Evolutionary conservation across 2,329 filamentous ascomycete species (phyloP).

Genomic region (Microdochium paspali): DNA sequence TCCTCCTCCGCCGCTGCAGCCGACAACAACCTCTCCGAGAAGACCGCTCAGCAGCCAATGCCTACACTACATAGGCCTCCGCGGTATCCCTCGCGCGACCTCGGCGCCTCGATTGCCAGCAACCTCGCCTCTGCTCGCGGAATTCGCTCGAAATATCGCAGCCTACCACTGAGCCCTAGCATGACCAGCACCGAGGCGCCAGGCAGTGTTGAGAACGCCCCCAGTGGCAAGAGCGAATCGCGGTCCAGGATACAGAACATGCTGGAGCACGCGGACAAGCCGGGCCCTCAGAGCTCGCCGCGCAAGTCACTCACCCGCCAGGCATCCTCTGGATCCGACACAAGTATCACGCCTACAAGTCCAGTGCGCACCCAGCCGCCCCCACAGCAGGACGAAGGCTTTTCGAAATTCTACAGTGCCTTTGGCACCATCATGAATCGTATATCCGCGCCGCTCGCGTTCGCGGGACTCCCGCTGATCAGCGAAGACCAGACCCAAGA

Average conservation of each 20-base stretch:
- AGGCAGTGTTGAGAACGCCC: conserved; percentile 54
- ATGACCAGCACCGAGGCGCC: conserved; percentile 66
- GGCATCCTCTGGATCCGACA: conserved; percentile 8
- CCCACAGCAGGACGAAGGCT: conserved; percentile 64
- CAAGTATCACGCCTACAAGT: conserved; percentile 15
- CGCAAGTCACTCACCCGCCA: conserved; percentile 15
- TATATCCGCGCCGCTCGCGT: conserved; percentile 83
- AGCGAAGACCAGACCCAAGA: conserved; percentile 37
- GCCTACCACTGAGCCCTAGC: conserved; percentile 61
- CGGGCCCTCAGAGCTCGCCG: conserved; percentile 41
- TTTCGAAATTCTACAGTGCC: conserved; percentile 83
- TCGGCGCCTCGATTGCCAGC: conserved; percentile 76
- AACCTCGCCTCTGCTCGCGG: conserved; percentile 81
- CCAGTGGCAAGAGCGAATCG: conserved; percentile 39
- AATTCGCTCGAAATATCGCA: conserved; percentile 56
- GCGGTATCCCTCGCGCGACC: conserved; percentile 53
- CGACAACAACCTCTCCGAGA: conserved; percentile 15
- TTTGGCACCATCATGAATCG: conserved; percentile 81
- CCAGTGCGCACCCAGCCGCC: conserved; percentile 14
- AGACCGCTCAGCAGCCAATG: conserved; percentile 17
- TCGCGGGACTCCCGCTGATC: conserved; percentile 78
- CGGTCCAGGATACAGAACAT: conserved; percentile 45
- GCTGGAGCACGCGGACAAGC: conserved; percentile 43
- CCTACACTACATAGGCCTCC: conserved; percentile 31
- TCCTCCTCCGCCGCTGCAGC: conserved; percentile 12